phyloP scores from a whole-genome alignment of 805 yeast species.

The Candida michaelii region DNA sequence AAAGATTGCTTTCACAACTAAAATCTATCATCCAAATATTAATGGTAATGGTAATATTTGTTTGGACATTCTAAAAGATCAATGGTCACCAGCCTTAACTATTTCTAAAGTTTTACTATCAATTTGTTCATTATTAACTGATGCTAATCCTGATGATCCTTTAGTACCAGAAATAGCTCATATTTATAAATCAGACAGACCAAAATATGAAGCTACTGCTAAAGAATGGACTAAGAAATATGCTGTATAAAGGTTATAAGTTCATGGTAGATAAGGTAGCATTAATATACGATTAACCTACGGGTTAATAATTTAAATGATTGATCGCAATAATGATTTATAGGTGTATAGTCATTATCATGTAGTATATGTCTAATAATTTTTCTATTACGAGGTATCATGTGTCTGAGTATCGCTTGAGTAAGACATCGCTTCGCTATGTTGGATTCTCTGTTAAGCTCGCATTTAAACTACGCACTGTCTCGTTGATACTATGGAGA shows the following conservation, averaged over 20 bases:
- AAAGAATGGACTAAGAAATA: constrained; percentile 98
- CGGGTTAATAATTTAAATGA: neutral
- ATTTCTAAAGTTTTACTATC: constrained; percentile 93
- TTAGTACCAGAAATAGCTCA: constrained; percentile 98
- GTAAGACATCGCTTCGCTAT: too few relatives aligned
- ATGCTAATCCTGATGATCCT: constrained; percentile 99
- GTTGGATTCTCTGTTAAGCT: too few relatives aligned
- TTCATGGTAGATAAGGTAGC: constrained; percentile 9
- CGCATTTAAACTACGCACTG: too few relatives aligned
- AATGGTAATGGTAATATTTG: constrained; percentile 95
- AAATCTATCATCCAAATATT: constrained; percentile 96
- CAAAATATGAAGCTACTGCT: constrained; percentile 94
- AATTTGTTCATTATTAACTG: constrained; percentile 92
- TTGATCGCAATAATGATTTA: too few relatives aligned
- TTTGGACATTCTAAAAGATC: constrained; percentile 93
- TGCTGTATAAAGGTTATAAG: constrained; percentile 53
- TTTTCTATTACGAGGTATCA: too few relatives aligned
- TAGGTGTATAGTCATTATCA: too few relatives aligned
- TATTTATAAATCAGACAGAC: constrained; percentile 89
- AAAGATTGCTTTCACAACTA: constrained; percentile 81
- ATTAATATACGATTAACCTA: constrained; percentile 3
- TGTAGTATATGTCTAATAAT: too few relatives aligned
- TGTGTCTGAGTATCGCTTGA: too few relatives aligned
- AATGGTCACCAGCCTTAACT: constrained; percentile 98
- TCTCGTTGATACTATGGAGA: constrained; percentile 27